A percentile compares a stretch with the other conserved stretches of the same genome.
These are phyloP conservation scores for Conticribra guillardii DNA, from an alignment of 108 stramenopile genomes.

Conservation along the genomic window DNA sequence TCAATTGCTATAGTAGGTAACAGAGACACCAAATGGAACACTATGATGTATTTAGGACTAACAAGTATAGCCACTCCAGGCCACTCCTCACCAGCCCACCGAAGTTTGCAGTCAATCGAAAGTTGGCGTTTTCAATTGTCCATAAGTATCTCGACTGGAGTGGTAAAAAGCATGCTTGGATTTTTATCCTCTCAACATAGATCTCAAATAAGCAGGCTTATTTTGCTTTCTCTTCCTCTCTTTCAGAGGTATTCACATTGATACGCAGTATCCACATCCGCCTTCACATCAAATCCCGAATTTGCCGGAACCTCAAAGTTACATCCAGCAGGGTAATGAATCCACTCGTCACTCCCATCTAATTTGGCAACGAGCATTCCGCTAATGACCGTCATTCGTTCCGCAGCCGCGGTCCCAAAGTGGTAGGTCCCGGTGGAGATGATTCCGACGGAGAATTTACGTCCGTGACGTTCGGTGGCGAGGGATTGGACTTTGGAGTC, in stretches of 20 bases:
- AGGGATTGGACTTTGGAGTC: constrained; percentile 33
- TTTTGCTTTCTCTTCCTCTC: background rate
- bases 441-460: constrained; percentile 54
- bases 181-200: no score
- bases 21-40: no score
- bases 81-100: no score
- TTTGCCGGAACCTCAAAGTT: constrained; percentile 45
- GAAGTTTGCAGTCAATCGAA: no score
- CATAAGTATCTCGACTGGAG: no score
- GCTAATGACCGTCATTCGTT: constrained; percentile 52
- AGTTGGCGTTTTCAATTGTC: no score
- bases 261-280: constrained; percentile 34
- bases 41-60: no score
- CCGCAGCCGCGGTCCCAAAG: constrained; percentile 48
- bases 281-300: constrained; percentile 53
- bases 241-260: constrained; percentile 36
- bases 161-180: no score
- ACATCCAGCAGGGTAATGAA: constrained; percentile 47
- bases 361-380: constrained; percentile 47
- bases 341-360: constrained; percentile 50
- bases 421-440: constrained; percentile 41
- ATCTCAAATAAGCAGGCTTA: no score
- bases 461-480: constrained; percentile 30
- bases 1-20: no score
- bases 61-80: no score